Conservation (phyloP, 495 filamentous ascomycete species). For the Hypomontagnella submonticulosa region DNA sequence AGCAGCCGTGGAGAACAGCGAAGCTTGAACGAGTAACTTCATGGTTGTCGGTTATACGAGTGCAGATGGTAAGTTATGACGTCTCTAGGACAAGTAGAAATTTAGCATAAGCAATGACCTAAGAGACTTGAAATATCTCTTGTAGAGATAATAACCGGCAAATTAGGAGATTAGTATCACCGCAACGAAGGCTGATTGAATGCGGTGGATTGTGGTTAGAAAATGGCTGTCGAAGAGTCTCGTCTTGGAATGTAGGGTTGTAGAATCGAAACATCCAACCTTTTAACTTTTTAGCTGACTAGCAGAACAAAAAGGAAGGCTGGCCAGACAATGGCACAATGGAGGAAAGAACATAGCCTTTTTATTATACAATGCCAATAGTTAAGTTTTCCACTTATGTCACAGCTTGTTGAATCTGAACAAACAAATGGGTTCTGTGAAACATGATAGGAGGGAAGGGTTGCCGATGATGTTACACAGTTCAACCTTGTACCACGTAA, state of each 20-base stretch:
- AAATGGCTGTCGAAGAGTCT: not conserved
- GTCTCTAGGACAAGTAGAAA: conserved; percentile 22
- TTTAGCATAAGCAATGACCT: conserved; percentile 9
- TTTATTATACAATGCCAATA: conserved; percentile 10
- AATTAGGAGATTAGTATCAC: conserved; percentile 1
- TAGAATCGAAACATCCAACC: conserved; percentile 4
- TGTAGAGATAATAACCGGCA: not conserved
- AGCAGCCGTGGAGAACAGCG: conserved; percentile 26
- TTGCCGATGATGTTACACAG: not conserved
- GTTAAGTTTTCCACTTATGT: conserved; percentile 3
- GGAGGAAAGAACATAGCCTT: conserved; percentile 10
- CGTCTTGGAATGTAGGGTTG: conserved; percentile 14
- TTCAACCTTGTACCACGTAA: too few species aligned
- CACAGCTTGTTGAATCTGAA: not conserved
- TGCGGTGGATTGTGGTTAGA: not conserved
- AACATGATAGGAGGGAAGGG: conserved; percentile 12
- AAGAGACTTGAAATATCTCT: conserved; percentile 9
- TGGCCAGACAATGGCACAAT: conserved; percentile 24
- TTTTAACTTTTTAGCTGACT: conserved; percentile 23
- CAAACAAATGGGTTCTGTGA: conserved; percentile 1
- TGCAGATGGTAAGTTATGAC: conserved; percentile 14
- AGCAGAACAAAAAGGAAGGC: conserved; percentile 19
- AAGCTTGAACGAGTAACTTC: conserved; percentile 37
- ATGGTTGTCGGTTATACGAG: conserved; percentile 19
- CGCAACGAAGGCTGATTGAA: not conserved